Percentiles rank a stretch among this genome's conserved stretches.
phyloP scores from a whole-genome alignment of 768 basidiomycete genomes.

The Lactarius hengduanensis region DNA sequence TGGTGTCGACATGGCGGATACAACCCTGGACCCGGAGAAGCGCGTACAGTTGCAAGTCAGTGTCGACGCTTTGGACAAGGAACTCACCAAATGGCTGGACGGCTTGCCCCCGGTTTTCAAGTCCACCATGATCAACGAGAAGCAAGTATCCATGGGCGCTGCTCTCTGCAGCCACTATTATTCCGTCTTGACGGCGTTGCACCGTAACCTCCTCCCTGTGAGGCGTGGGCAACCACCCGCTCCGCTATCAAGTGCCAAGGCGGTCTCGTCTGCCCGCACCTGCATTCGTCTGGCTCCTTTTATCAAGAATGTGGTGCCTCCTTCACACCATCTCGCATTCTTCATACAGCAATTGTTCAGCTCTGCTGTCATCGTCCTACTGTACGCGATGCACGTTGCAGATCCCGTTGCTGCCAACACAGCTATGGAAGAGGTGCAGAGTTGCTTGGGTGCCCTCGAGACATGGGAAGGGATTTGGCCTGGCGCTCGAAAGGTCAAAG shows the following conservation, averaged over 20 bases:
- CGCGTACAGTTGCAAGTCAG: conserved; percentile 71
- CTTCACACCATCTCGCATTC: conserved; percentile 84
- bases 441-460: conserved; percentile 65
- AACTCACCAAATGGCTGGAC: conserved; percentile 82
- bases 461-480: conserved; percentile 88
- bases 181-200: conserved; percentile 81
- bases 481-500: conserved; percentile 84
- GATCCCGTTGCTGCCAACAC: conserved; percentile 62
- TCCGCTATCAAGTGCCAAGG: conserved; percentile 73
- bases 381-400: conserved; percentile 82
- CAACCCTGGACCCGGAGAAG: conserved; percentile 65
- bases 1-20: conserved; percentile 72
- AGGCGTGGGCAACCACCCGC: conserved; percentile 66
- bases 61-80: conserved; percentile 75
- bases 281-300: conserved; percentile 84
- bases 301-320: conserved; percentile 78
- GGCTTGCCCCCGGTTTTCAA: conserved; percentile 74
- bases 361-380: conserved; percentile 78
- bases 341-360: conserved; percentile 90
- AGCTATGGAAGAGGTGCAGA: conserved; percentile 82
- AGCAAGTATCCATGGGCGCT: conserved; percentile 83
- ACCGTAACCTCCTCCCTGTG: conserved; percentile 84
- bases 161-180: conserved; percentile 89
- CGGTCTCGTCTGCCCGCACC: conserved; percentile 79
- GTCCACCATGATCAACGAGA: conserved; percentile 66